A percentile compares a stretch with the other conserved stretches of the same genome.
phyloP scores from a whole-genome alignment of 2,329 filamentous ascomycete genomes.

The Geoglossum cookeanum region DNA sequence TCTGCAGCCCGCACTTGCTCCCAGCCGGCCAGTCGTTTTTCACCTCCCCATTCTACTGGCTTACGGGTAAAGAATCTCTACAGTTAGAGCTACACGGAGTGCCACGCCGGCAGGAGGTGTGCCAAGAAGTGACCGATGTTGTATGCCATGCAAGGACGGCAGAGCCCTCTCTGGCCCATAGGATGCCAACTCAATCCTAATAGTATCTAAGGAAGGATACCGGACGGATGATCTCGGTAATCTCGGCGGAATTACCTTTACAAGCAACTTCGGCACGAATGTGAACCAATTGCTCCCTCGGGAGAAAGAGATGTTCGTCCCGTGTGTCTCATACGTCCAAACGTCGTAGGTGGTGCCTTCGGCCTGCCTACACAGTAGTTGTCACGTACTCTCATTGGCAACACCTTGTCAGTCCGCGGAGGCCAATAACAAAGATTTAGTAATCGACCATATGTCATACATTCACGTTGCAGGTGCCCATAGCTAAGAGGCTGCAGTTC shows the following conservation, averaged over 20 bases:
- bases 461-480: not conserved
- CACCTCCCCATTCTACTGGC: not conserved
- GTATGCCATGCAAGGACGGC: not conserved
- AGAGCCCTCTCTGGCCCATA: not conserved
- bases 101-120: too few species aligned
- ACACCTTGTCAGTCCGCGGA: not conserved
- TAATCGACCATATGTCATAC: not conserved
- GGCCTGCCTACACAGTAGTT: not conserved
- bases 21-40: not conserved
- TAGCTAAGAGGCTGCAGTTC: not conserved
- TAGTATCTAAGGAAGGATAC: not conserved
- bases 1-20: not conserved
- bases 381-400: not conserved
- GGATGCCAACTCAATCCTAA: not conserved
- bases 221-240: not conserved
- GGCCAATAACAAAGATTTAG: not conserved
- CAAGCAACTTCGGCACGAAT: not conserved
- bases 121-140: not conserved
- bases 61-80: too few species aligned
- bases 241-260: not conserved
- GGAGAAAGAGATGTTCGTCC: not conserved
- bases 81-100: too few species aligned
- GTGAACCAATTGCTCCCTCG: not conserved
- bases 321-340: not conserved
- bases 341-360: not conserved